Evolutionary conservation across 805 yeast genomes (phyloP), one percentile per base, ranked within the genome.

Genomic region (Candida tibetensis): DNA sequence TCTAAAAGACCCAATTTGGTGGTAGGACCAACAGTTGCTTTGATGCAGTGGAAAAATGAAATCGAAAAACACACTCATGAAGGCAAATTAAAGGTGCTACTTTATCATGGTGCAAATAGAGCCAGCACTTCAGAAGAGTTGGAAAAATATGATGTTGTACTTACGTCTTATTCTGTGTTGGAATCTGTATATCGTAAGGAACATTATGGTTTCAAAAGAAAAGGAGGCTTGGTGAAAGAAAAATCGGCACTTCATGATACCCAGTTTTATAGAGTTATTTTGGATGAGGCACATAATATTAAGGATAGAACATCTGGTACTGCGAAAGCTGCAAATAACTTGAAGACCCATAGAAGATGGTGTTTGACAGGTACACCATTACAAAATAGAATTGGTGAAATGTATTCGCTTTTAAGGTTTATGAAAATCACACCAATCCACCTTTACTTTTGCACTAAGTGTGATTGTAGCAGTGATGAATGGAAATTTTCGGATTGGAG

Each of bases 211-310:
- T 85, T 89, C 58, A 79, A 78, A 41, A 67, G 97, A 30, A 82
- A 84, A 45, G 76, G 69, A 13, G 82, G 85, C 1, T 52, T 78
- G 17, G 81, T 85, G 3, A 85, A 85, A 56, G 95, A 89, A 46
- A 71, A 73, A 43, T 82, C 95, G 16, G 76, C 81, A 0, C 59
- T 93, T 28, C 99, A 93, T 55, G 64, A 74, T 10, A 71, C 85
- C 30, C 71, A 76, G 28, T 93, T 89, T 58, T 84, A 88, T 53
- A 68, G 99, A 40, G 95, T 91, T 6, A 77, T 93, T 12, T 66
- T 93, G 36, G 99, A 93, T 64, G 99, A 93, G 58, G 99, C 99
- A 1, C 99, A 93, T 58, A 91, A 91, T 54, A 91, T 93, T 68
- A 93, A 93, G 57, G 98, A 93, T 59, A 74, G 98, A 41, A 89